Evolutionary conservation across 73 alveolate genomes (phyloP), one percentile per base, ranked within the genome.

Genomic region (Symbiodinium natans): DNA sequence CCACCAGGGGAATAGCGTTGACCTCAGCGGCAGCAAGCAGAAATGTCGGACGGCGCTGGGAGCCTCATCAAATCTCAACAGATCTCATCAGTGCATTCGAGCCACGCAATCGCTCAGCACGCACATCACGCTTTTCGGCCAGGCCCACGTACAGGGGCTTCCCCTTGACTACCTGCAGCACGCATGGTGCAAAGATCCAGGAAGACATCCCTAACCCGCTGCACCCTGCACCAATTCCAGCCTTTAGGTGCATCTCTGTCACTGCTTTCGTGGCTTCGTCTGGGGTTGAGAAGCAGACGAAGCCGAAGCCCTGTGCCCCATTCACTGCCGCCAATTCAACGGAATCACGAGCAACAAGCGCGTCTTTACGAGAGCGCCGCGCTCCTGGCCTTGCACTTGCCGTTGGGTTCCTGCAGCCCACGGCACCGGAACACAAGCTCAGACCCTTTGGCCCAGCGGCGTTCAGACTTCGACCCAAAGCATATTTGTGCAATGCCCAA

Each of bases 181-280:
- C 23, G 17, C 8, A 48, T 17, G 17, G 63, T 8, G 63, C 23
- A 48, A 48, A 17, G 8, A 48, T 48, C 8, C 23, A 17, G 63
- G 63, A 48, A 48, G 63, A 13, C 71, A 52, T 52, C 71, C 71
- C 71, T 13, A 52, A 52, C 10, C 71, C 71, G 10, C 71, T 52
- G 10, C 71, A 19, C 19, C 19, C 71, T 19, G 71, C 71, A 10
- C 36, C 7, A 9, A 23, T 48, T 27, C 73, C 42, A 40, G 33
- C 95, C 95, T 93, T 93, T 63, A 93, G 93, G 48, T 93, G 99
- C 99, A 93, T 93, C 99, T 93, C 99, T 34, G 99, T 93, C 36
- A 93, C 99, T 1, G 99, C 99, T 92, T 93, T 93, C 17, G 99
- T 93, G 27, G 99, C 99, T 39, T 93, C 99, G 34, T 93, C 99